These are phyloP conservation scores for Leccinum subgranulosum DNA, from an alignment of 768 basidiomycete genomes.

Conservation along the genomic window DNA sequence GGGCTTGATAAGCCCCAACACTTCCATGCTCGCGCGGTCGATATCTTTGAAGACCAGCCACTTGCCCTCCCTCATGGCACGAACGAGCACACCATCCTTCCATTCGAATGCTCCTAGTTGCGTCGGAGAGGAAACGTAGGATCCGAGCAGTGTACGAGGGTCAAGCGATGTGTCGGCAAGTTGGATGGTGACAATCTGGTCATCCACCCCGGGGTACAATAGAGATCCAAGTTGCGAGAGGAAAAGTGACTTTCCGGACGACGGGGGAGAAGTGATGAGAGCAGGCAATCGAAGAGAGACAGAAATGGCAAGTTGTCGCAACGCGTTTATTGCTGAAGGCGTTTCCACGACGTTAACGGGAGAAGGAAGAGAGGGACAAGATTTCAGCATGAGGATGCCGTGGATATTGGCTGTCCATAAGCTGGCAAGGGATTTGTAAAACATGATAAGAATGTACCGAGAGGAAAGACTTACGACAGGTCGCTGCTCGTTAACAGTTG, in stretches of 20 bases:
- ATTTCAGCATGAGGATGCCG: constrained; percentile 62
- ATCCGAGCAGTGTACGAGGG: constrained; percentile 88
- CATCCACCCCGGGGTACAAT: constrained; percentile 56
- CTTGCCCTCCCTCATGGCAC: constrained; percentile 83
- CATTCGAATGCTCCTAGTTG: constrained; percentile 90
- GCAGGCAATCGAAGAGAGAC: constrained; percentile 70
- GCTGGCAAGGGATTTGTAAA: constrained; percentile 37
- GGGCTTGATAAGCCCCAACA: constrained; percentile 83
- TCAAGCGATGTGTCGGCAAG: constrained; percentile 95
- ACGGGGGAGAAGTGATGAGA: constrained; percentile 81
- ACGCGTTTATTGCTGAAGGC: constrained; percentile 51
- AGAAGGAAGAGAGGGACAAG: constrained; percentile 26
- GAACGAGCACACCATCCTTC: constrained; percentile 91
- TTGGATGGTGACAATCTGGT: constrained; percentile 81
- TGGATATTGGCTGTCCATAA: constrained; percentile 58
- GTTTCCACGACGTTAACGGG: constrained; percentile 57
- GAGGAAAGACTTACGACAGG: constrained; percentile 46
- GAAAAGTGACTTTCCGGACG: constrained; percentile 83
- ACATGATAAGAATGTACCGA: background rate
- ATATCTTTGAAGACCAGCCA: constrained; percentile 95
- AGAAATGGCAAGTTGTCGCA: constrained; percentile 61
- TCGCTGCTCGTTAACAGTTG: constrained; percentile 42
- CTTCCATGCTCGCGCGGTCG: constrained; percentile 86
- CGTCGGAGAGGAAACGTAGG: constrained; percentile 83
- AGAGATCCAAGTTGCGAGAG: constrained; percentile 70